phyloP scores from a whole-genome alignment of 768 basidiomycete species.

The Boletus huronensis region DNA sequence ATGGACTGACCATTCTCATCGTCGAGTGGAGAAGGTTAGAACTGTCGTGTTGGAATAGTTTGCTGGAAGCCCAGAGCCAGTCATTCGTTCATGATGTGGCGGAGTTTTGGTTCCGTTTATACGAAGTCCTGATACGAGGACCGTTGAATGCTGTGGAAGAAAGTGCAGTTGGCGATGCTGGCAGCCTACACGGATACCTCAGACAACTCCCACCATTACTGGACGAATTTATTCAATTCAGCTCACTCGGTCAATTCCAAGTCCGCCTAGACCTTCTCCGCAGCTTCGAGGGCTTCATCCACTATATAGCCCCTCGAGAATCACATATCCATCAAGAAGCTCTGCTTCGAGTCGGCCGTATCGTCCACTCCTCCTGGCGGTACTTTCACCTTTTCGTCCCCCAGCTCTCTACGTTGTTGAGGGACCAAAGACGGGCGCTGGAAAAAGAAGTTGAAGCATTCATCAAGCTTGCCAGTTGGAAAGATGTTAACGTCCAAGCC shows the following conservation, averaged over 20 bases:
- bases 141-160: constrained; percentile 46
- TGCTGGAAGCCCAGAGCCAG: constrained; percentile 69
- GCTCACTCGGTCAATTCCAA: constrained; percentile 82
- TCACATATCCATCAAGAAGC: constrained; percentile 26
- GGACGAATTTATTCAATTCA: constrained; percentile 69
- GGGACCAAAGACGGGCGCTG: constrained; percentile 51
- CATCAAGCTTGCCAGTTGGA: constrained; percentile 97
- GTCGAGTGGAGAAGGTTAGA: constrained; percentile 91
- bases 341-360: constrained; percentile 48
- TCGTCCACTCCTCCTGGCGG: constrained; percentile 57
- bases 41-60: constrained; percentile 77
- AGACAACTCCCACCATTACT: constrained; percentile 69
- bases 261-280: constrained; percentile 62
- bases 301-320: constrained; percentile 35
- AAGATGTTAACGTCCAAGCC: constrained; percentile 92
- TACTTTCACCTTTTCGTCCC: constrained; percentile 64
- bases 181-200: constrained; percentile 50
- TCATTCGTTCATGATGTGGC: constrained; percentile 44
- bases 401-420: constrained; percentile 46
- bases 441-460: constrained; percentile 82
- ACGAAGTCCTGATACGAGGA: constrained; percentile 72
- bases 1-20: constrained; percentile 64
- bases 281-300: constrained; percentile 59
- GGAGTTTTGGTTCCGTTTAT: constrained; percentile 90
- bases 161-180: constrained; percentile 29